Evolutionary conservation across 768 basidiomycete species (phyloP).

Genomic region (Amyloporia xantha): DNA sequence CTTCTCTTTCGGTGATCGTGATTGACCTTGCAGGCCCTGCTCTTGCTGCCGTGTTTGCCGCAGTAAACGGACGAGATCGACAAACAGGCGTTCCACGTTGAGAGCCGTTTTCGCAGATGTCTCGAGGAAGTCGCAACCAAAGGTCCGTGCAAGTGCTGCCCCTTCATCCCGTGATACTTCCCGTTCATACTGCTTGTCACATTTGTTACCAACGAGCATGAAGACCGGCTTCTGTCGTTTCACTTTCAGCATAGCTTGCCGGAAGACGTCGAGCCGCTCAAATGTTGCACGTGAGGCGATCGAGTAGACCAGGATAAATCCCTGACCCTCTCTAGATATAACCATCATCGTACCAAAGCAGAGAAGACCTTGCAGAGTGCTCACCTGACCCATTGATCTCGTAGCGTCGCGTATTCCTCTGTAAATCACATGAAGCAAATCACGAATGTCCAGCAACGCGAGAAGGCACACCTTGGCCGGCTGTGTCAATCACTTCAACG

Average conservation of each 20-base stretch:
- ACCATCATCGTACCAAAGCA: background rate
- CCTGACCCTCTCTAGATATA: constrained; percentile 78
- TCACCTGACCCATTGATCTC: constrained; percentile 97
- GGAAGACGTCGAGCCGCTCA: constrained; percentile 83
- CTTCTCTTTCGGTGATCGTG: constrained; percentile 26
- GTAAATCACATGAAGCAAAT: constrained; percentile 18
- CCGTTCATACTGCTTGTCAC: constrained; percentile 84
- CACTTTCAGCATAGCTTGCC: constrained; percentile 84
- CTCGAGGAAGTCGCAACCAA: constrained; percentile 93
- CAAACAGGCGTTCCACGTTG: constrained; percentile 90
- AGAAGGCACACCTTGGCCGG: constrained; percentile 76
- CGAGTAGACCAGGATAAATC: constrained; percentile 96
- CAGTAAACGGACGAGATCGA: constrained; percentile 75
- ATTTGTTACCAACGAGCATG: constrained; percentile 96
- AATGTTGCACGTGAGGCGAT: constrained; percentile 93
- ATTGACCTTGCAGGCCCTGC: constrained; percentile 31
- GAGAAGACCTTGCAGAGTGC: constrained; percentile 17
- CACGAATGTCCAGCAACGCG: constrained; percentile 1
- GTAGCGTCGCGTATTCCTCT: constrained; percentile 97
- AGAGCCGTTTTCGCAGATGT: constrained; percentile 93
- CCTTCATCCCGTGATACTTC: constrained; percentile 93
- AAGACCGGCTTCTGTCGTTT: constrained; percentile 82
- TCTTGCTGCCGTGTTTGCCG: constrained; percentile 58
- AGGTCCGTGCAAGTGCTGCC: constrained; percentile 65
- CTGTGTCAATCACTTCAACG: constrained; percentile 95